phyloP scores from a whole-genome alignment of 805 yeast genomes.

The Nakazawaea holstii region DNA sequence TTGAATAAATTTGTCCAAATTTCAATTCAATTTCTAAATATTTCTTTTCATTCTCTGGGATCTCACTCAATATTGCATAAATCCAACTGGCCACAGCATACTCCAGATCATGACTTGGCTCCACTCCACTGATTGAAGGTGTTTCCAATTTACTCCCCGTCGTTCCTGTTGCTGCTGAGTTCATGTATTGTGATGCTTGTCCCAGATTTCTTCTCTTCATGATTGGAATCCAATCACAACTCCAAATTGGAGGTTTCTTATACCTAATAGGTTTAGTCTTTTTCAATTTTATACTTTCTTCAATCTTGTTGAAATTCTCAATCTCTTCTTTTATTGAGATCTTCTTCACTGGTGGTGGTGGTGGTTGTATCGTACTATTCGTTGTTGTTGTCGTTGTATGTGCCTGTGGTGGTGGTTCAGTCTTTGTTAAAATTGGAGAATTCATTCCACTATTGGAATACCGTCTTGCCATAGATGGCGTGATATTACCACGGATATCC shows the following conservation, averaged over 20 bases:
- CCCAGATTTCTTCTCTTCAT: constrained; percentile 9
- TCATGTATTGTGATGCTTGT: no score
- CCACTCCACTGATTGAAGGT: constrained; percentile 63
- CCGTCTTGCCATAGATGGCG: constrained; percentile 29
- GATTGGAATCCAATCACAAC: constrained; percentile 61
- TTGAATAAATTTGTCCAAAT: constrained; percentile 66
- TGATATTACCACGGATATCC: constrained; percentile 35
- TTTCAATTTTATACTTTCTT: neutral
- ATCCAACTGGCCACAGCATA: constrained; percentile 86
- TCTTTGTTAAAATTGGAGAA: constrained; percentile 15
- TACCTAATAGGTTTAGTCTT: constrained; percentile 55
- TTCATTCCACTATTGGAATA: constrained; percentile 17
- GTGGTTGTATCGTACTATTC: neutral
- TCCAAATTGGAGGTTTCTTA: constrained; percentile 74
- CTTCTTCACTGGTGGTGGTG: neutral
- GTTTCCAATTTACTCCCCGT: constrained; percentile 11
- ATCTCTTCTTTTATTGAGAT: constrained; percentile 5
- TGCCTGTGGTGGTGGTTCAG: neutral
- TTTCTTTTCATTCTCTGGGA: constrained; percentile 38
- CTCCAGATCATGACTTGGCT: constrained; percentile 76
- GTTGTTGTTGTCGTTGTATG: neutral
- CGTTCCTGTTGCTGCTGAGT: neutral
- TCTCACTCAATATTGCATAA: constrained; percentile 70
- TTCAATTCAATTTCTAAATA: constrained; percentile 71
- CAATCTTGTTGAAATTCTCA: constrained; percentile 4